Base-by-base conservation (phyloP, 768 basidiomycete genomes). In the Atractiella rhizophila region DNA sequence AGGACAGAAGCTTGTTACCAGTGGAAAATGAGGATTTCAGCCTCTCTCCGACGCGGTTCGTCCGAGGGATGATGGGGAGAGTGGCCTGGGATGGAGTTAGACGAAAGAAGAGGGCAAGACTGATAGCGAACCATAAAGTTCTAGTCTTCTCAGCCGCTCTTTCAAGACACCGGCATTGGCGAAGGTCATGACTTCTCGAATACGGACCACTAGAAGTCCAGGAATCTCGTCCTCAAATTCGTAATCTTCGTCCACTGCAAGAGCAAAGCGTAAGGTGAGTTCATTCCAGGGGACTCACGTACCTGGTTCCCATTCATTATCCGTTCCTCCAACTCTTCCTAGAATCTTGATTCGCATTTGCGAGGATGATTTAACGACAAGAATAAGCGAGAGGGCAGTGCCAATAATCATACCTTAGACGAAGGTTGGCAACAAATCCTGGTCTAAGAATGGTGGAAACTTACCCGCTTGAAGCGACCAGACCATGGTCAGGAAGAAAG, bases 111-210 rank as follows among this genome's bases (percentile, higher is more conserved):
- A n/a, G n/a, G n/a, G n/a, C n/a, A n/a, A n/a, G n/a, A n/a, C n/a
- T n/a, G n/a, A n/a, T n/a, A n/a, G n/a, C n/a, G 69, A 59, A 2
- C 88, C 88, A 51, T 94, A 98, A 33, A 88, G 57, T 51, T 98
- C 88, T 37, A 98, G 65, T 48, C 83, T 63, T 24, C 78, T 66
- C 20, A 85, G 61, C 15, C 78, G 75, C 57, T 76, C 85, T 64
- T 94, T 94, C 18, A 98, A 62, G 53, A 86, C 83, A 27, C 83
- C 78, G 18, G 86, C 86, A 56, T 98, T 98, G 11, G 88, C 85
- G 50, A 98, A 98, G 54, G 82, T 79, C 21, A 98, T 64, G 53
- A 71, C 77, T 60, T 96, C 88, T 24, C 82, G 63, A 40, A 98
- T 76, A 19, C 83, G 67, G 5, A 94, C 68, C 35, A 98, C 86